These are phyloP conservation scores for Nectriaceae sp. DNA, from an alignment of 2,329 filamentous ascomycete genomes.

Conservation along the genomic window DNA sequence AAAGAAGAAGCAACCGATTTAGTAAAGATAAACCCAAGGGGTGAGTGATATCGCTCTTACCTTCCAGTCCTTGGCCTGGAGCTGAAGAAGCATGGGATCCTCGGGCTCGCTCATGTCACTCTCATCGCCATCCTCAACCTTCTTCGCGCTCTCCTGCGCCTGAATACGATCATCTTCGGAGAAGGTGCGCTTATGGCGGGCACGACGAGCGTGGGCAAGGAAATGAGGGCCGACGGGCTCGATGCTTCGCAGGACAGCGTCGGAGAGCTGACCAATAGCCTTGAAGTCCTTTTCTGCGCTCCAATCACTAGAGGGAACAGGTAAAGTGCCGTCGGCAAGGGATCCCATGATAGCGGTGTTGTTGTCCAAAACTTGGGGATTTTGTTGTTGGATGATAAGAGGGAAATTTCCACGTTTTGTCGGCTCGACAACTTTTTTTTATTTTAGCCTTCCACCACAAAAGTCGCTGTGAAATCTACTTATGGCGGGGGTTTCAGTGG, in stretches of 20 bases:
- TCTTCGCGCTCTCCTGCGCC: conserved; percentile 92
- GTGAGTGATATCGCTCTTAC: too few relatives aligned
- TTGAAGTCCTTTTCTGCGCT: conserved; percentile 91
- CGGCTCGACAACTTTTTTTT: conserved; percentile 1
- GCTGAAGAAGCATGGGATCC: conserved; percentile 86
- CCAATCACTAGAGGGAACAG: conserved; percentile 82
- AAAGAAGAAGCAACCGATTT: conserved; percentile 2
- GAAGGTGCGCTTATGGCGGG: conserved; percentile 96
- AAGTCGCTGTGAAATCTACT: conserved; percentile 5
- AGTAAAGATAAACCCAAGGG: too few relatives aligned
- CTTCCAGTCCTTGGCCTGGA: conserved; percentile 99
- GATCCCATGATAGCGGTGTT: conserved; percentile 66
- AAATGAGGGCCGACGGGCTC: conserved; percentile 98
- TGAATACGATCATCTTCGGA: conserved; percentile 98
- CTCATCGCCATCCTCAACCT: conserved; percentile 86
- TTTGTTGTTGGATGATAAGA: conserved; percentile 16
- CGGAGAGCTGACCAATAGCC: conserved; percentile 73
- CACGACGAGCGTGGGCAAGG: conserved; percentile 92
- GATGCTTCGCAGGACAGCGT: conserved; percentile 80
- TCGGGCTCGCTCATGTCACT: conserved; percentile 93
- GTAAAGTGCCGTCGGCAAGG: conserved; percentile 59
- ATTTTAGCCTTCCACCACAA: not conserved
- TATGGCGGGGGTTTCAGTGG: conserved; percentile 7
- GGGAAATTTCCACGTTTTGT: conserved; percentile 1
- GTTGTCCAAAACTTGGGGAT: conserved; percentile 14